Conservation (phyloP, 1,284 basidiomycete species). For the Coniophora puteana region DNA sequence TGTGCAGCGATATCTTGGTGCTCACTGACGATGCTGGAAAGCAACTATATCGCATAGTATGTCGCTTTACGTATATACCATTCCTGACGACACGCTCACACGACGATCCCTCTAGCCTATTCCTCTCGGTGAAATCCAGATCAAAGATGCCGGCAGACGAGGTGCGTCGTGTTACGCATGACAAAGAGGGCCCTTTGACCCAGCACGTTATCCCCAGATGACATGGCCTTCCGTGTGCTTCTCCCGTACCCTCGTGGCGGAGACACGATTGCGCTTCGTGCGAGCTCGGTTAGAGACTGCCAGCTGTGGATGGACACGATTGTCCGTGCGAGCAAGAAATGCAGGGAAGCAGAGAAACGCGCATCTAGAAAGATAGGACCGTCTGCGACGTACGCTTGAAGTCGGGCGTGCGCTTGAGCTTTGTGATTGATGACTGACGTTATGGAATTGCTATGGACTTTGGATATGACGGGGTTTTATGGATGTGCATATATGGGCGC, state of each 20-base stretch:
- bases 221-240: slow-evolving; percentile 59
- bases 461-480: too few relatives aligned
- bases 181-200: too few relatives aligned
- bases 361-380: background rate
- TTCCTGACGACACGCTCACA: slow-evolving; percentile 1
- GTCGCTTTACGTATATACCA: slow-evolving; percentile 19
- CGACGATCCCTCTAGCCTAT: slow-evolving; percentile 48
- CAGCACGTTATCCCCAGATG: slow-evolving; percentile 44
- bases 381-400: too few relatives aligned
- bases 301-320: slow-evolving; percentile 60
- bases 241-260: slow-evolving; percentile 74
- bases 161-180: slow-evolving; percentile 31
- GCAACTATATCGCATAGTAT: slow-evolving; percentile 78
- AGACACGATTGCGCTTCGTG: slow-evolving; percentile 63
- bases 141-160: slow-evolving; percentile 49
- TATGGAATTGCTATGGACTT: too few relatives aligned
- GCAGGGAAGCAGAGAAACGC: slow-evolving; percentile 33
- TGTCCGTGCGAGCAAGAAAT: slow-evolving; percentile 33
- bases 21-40: slow-evolving; percentile 67
- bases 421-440: too few relatives aligned
- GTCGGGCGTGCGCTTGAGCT: too few relatives aligned
- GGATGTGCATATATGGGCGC: too few relatives aligned
- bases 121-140: slow-evolving; percentile 61
- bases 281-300: slow-evolving; percentile 60
- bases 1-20: slow-evolving; percentile 81